Base-by-base conservation (phyloP, 768 basidiomycete genomes). In the Mycena pura region DNA sequence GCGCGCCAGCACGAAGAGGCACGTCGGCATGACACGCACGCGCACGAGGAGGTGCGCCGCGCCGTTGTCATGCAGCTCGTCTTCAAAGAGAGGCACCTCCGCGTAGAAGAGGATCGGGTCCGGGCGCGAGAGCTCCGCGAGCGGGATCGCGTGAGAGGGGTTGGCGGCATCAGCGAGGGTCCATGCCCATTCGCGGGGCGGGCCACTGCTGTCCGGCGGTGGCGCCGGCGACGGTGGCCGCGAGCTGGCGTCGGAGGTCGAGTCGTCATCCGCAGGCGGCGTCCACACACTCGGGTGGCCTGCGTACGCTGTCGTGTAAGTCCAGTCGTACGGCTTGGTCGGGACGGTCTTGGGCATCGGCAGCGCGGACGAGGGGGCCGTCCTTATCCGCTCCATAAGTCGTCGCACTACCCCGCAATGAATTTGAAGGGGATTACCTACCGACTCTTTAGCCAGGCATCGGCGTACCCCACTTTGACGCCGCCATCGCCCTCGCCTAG, bases 101-200 rank as follows among this genome's bases (percentile, higher is more conserved):
- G 96, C 94, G 70, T 96, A 99, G 76, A 96, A 99, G n/a, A 98
- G 79, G 66, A 99, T 99, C 15, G 97, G 97, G 75, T 98, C 96
- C 57, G 88, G 93, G 25, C 92, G 85, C 10, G 89, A 90, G 28
- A 99, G 84, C 63, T 96, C 89, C 1, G 87, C 84, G 66, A 96
- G 80, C 1, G 96, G 95, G 57, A 99, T 96, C 9, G 72, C 64
- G 67, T 95, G 89, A 0, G 77, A 69, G 0, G 79, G 68, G 57
- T 92, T 78, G 31, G 83, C 78, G 1, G 84, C 76, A 64, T 92
- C 85, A 5, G 86, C 86, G 25, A 82, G 72, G 19, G 60, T 70
- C 89, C 90, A 91, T 2, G 64, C 57, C 60, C 64, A 62, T 14
- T 29, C 29, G 6, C 44, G 38, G 5, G 56, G 67, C 22, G 60